Evolutionary conservation across 2,329 filamentous ascomycete species (phyloP).

Genomic region (Plectosphaerella cucumerina): DNA sequence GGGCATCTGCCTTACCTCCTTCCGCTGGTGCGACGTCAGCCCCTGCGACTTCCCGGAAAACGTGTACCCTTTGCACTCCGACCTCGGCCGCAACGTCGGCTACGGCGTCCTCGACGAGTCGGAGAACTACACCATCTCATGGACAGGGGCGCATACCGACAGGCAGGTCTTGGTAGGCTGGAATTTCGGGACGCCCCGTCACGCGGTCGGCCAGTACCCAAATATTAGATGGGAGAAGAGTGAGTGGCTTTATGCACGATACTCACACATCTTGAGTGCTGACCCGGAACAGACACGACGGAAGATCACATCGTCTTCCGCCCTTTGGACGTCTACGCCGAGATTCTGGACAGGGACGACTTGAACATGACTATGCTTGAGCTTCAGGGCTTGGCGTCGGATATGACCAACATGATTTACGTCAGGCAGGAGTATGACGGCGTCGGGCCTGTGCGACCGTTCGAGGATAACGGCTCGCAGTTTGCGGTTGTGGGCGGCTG

Average conservation of each 20-base stretch:
- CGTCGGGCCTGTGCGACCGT: neutral
- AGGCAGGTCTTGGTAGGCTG: neutral
- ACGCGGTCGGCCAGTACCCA: too few species aligned
- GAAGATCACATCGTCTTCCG: neutral
- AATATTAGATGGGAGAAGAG: neutral
- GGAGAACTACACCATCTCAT: constrained; percentile 1
- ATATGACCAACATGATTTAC: neutral
- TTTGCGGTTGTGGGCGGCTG: neutral
- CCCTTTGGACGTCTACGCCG: neutral
- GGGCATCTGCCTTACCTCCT: neutral
- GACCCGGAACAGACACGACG: neutral
- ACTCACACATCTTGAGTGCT: too few species aligned
- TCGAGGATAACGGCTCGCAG: neutral
- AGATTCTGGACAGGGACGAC: neutral
- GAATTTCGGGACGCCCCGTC: neutral
- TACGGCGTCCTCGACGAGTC: neutral
- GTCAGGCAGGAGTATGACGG: neutral
- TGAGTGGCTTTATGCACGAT: neutral
- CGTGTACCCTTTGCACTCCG: neutral
- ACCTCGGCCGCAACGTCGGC: neutral
- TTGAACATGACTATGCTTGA: neutral
- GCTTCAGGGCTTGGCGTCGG: neutral
- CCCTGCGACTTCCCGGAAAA: neutral
- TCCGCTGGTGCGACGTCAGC: neutral
- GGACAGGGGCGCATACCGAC: neutral